phyloP scores from a whole-genome alignment of 441 rosid genomes.

The Codiaeum variegatum region DNA sequence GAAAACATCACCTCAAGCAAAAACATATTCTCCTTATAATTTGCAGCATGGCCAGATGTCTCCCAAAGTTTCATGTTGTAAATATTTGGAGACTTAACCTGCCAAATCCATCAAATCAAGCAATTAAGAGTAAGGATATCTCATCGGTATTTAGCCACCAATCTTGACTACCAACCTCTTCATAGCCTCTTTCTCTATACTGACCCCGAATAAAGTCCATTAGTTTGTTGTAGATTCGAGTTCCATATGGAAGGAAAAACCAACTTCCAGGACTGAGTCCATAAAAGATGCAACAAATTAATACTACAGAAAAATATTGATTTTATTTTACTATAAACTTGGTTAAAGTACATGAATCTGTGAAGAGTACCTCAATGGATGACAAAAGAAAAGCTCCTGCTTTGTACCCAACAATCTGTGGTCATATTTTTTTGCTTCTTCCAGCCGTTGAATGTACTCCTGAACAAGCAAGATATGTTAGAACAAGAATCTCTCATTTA shows the following conservation, averaged over 20 bases:
- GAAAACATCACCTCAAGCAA: slow-evolving; percentile 64
- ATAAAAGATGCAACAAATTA: slow-evolving; percentile 22
- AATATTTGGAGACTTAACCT: slow-evolving; percentile 93
- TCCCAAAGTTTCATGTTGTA: slow-evolving; percentile 97
- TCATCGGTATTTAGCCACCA: slow-evolving; percentile 18
- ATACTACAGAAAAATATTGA: slow-evolving; percentile 10
- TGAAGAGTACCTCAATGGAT: slow-evolving; percentile 60
- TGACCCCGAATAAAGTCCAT: slow-evolving; percentile 69
- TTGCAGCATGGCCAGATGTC: slow-evolving; percentile 96
- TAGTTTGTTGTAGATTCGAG: slow-evolving; percentile 83
- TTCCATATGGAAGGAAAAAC: slow-evolving; percentile 94
- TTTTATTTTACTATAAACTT: slow-evolving; percentile 12
- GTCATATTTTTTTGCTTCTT: slow-evolving; percentile 94
- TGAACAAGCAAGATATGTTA: slow-evolving; percentile 28
- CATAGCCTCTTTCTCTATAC: slow-evolving; percentile 85
- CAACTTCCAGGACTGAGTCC: slow-evolving; percentile 92
- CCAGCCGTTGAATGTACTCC: slow-evolving; percentile 67
- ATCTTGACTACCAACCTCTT: slow-evolving; percentile 52
- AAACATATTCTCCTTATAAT: slow-evolving; percentile 97
- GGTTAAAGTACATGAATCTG: background rate
- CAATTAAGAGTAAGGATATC: slow-evolving; percentile 13
- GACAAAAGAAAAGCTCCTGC: slow-evolving; percentile 95
- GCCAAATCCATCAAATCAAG: slow-evolving; percentile 29
- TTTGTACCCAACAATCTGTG: slow-evolving; percentile 81
- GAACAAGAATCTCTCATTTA: background rate